Percentiles rank a stretch among this genome's conserved stretches.
Evolutionary conservation across 2,329 filamentous ascomycete genomes (phyloP).

Genomic region (Torrubiella hemipterigena): DNA sequence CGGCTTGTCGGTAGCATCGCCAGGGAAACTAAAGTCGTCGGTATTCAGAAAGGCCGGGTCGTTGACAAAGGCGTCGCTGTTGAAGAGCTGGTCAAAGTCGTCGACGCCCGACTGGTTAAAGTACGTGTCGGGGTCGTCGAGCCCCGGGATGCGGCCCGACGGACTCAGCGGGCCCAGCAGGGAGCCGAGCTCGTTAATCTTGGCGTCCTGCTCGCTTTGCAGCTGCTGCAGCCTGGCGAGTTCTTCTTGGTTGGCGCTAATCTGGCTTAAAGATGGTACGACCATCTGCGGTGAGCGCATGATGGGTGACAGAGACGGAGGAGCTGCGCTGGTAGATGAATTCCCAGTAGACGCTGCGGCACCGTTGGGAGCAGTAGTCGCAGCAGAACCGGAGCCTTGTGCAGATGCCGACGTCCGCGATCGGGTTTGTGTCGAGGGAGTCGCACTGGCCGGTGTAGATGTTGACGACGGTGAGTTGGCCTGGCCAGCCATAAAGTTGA

Average conservation of each 20-base stretch:
- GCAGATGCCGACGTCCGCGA: conserved; percentile 10
- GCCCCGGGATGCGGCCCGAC: conserved; percentile 63
- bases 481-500: conserved; percentile 46
- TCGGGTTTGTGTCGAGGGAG: conserved; percentile 5
- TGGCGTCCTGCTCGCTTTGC: conserved; percentile 65
- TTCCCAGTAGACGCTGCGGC: conserved; percentile 7
- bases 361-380: conserved; percentile 11
- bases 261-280: conserved; percentile 44
- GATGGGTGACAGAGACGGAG: conserved; percentile 35
- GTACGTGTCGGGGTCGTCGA: conserved; percentile 30
- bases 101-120: conserved; percentile 29
- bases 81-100: conserved; percentile 41
- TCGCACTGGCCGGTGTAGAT: conserved; percentile 8
- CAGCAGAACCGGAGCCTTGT: background rate
- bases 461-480: conserved; percentile 14
- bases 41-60: conserved; percentile 28
- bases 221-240: conserved; percentile 69
- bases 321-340: background rate
- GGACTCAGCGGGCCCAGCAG: conserved; percentile 71
- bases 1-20: conserved; percentile 24
- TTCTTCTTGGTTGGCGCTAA: conserved; percentile 60
- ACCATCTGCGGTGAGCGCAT: conserved; percentile 30
- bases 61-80: conserved; percentile 26
- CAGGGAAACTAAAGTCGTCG: conserved; percentile 38
- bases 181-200: conserved; percentile 63